A percentile compares a stretch with the other conserved stretches of the same genome.
Conservation (phyloP, 2,329 filamentous ascomycete genomes). For the Raffaelea deltoideospora region DNA sequence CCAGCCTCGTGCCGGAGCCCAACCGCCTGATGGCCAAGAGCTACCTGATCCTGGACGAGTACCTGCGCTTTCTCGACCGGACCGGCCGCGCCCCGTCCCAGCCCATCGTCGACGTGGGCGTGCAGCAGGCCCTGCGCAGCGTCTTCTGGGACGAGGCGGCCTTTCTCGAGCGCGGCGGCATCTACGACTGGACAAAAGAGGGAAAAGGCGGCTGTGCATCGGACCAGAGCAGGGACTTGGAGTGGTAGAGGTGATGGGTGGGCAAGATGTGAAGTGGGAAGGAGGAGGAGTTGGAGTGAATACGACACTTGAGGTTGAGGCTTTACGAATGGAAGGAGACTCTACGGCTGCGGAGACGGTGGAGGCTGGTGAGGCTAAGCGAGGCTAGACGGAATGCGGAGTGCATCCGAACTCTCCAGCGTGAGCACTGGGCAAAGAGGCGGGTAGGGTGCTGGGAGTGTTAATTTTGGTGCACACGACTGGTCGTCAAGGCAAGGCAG, state of each 20-base stretch:
- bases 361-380: too few relatives aligned
- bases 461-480: too few relatives aligned
- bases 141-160: not conserved
- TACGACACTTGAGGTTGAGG: not conserved
- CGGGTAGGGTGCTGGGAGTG: too few relatives aligned
- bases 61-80: not conserved
- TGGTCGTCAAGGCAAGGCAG: too few relatives aligned
- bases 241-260: not conserved
- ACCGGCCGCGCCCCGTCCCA: not conserved
- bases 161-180: not conserved
- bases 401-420: too few relatives aligned
- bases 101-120: not conserved
- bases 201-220: not conserved
- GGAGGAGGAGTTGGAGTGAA: too few relatives aligned
- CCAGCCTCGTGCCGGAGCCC: not conserved
- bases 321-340: too few relatives aligned
- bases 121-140: not conserved
- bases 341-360: too few relatives aligned
- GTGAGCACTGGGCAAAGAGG: too few relatives aligned
- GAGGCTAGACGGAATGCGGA: too few relatives aligned
- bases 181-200: not conserved
- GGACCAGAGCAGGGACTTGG: not conserved
- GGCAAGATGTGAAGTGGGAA: not conserved
- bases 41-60: conserved; percentile 1
- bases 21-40: conserved; percentile 1